Evolutionary conservation across 495 filamentous ascomycete species (phyloP).

Genomic region (Penicillium coffeae): DNA sequence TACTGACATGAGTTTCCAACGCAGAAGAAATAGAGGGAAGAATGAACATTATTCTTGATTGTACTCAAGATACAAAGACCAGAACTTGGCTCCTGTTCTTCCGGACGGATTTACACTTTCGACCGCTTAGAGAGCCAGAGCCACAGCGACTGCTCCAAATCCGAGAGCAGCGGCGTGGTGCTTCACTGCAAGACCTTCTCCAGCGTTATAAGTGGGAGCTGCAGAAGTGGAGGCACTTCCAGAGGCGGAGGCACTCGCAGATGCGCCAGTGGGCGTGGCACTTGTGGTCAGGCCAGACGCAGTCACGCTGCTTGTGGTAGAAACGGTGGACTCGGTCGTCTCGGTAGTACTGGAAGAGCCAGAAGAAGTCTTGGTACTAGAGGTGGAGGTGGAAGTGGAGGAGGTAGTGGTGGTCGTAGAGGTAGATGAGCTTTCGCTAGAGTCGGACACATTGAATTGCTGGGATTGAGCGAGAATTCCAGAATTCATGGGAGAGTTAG

Average conservation of each 20-base stretch:
- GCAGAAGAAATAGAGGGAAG: too few species aligned
- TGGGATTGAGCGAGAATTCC: constrained; percentile 41
- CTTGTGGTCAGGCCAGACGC: background rate
- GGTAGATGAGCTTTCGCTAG: constrained; percentile 14
- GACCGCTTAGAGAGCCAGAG: background rate
- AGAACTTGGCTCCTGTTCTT: background rate
- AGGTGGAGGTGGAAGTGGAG: constrained; percentile 11
- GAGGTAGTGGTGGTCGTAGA: constrained; percentile 14
- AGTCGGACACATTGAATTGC: constrained; percentile 34
- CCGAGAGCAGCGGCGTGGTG: background rate
- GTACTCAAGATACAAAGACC: background rate
- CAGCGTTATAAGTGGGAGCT: background rate
- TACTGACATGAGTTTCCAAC: too few species aligned
- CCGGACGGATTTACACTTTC: background rate
- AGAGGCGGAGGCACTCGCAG: background rate
- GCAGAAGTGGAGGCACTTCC: background rate
- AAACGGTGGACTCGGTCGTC: background rate
- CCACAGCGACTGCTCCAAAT: background rate
- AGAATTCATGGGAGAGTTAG: constrained; percentile 24
- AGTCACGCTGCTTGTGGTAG: background rate
- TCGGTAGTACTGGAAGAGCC: constrained; percentile 6
- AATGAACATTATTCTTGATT: too few species aligned
- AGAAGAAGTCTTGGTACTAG: constrained; percentile 4
- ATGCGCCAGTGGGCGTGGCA: background rate
- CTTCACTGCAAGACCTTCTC: background rate